These are phyloP conservation scores for Coriaria nepalensis DNA, from an alignment of 306 rosid species.

Conservation along the genomic window DNA sequence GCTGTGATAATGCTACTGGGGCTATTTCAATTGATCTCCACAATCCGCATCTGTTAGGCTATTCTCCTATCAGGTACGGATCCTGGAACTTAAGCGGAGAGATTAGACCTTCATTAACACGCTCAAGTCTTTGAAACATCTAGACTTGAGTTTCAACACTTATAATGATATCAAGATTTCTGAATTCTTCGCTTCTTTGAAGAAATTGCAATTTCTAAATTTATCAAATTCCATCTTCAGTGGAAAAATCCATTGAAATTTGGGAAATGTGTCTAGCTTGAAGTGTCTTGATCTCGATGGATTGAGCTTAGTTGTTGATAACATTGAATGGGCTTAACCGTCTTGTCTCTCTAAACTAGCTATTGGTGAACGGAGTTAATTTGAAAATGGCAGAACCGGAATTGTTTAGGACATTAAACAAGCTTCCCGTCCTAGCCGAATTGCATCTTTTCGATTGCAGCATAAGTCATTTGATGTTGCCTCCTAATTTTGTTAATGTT, in stretches of 20 bases:
- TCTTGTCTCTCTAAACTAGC: conserved; percentile 25
- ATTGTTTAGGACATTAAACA: conserved; percentile 18
- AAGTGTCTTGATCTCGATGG: conserved; percentile 20
- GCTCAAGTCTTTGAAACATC: conserved; percentile 23
- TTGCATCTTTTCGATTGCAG: conserved; percentile 16
- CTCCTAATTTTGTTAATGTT: conserved; percentile 15
- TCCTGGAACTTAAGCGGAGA: conserved; percentile 26
- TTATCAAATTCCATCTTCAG: conserved; percentile 26
- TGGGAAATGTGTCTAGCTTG: no score
- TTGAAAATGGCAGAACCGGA: conserved; percentile 21
- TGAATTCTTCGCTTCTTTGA: conserved; percentile 20
- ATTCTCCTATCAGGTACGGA: background rate
- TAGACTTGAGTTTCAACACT: conserved; percentile 36
- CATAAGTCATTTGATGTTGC: conserved; percentile 15
- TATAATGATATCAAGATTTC: conserved; percentile 20
- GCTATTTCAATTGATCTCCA: conserved; percentile 30
- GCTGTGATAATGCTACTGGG: conserved; percentile 20
- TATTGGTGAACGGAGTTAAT: conserved; percentile 21
- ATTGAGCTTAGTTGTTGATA: conserved; percentile 5
- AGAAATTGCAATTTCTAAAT: conserved; percentile 29
- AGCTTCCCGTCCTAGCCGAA: conserved; percentile 20
- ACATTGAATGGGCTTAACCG: conserved; percentile 23
- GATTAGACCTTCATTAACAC: conserved; percentile 26
- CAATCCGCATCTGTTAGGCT: no score
- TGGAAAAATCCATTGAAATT: conserved; percentile 16